Conservation (phyloP, 2,329 filamentous ascomycete species). For the Capronia americana region DNA sequence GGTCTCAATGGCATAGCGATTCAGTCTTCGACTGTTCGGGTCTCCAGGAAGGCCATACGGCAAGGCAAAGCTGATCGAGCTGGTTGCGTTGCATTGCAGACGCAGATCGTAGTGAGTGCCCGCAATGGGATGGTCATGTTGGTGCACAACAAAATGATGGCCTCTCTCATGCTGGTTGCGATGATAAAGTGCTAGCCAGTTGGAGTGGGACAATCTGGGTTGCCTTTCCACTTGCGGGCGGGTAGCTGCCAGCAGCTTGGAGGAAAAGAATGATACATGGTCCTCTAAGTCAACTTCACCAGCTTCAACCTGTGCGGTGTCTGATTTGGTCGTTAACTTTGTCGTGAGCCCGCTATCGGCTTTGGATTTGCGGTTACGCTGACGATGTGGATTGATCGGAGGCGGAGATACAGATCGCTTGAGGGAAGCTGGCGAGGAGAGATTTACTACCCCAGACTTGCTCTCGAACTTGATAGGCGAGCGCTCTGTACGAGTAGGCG, state of each 20-base stretch:
- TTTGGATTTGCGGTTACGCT: slow-evolving; percentile 4
- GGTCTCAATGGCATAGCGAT: slow-evolving; percentile 68
- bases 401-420: slow-evolving; percentile 34
- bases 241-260: slow-evolving; percentile 47
- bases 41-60: slow-evolving; percentile 69
- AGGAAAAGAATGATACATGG: slow-evolving; percentile 57
- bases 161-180: slow-evolving; percentile 55
- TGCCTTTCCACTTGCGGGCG: slow-evolving; percentile 32
- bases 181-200: slow-evolving; percentile 56
- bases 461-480: slow-evolving; percentile 23
- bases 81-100: slow-evolving; percentile 71
- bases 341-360: slow-evolving; percentile 5
- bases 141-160: slow-evolving; percentile 71
- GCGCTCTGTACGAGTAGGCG: slow-evolving; percentile 17
- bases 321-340: slow-evolving; percentile 10
- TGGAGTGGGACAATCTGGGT: slow-evolving; percentile 49
- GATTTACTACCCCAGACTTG: slow-evolving; percentile 11
- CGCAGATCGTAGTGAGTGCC: slow-evolving; percentile 73
- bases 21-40: slow-evolving; percentile 60
- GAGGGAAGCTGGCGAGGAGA: slow-evolving; percentile 29
- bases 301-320: slow-evolving; percentile 58
- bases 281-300: slow-evolving; percentile 56
- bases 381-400: slow-evolving; percentile 18
- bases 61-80: slow-evolving; percentile 68
- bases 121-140: slow-evolving; percentile 74